Conservation (phyloP, 1,284 basidiomycete species). For the Trichosporon sp. region DNA sequence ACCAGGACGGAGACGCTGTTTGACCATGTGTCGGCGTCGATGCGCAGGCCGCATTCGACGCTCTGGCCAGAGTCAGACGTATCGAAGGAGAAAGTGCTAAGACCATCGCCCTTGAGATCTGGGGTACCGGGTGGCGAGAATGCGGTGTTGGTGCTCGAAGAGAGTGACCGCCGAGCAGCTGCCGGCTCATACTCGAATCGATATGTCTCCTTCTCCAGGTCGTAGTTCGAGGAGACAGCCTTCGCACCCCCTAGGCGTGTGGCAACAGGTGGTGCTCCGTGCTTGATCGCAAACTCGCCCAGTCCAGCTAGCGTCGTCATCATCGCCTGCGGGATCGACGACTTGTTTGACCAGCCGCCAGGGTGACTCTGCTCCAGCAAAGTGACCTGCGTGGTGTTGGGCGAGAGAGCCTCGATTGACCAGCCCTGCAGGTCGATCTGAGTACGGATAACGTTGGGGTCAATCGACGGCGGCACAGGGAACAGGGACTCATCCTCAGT, state of each 20-base stretch:
- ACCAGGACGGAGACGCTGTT: conserved; percentile 80
- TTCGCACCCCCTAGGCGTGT: conserved; percentile 77
- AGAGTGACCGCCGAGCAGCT: conserved; percentile 52
- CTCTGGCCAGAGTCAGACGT: conserved; percentile 8
- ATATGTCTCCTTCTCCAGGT: conserved; percentile 77
- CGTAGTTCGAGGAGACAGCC: conserved; percentile 68
- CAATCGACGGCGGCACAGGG: conserved; percentile 63
- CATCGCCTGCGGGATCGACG: conserved; percentile 87
- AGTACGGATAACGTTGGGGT: conserved; percentile 74
- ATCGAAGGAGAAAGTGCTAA: not conserved
- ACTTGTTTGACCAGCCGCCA: conserved; percentile 95
- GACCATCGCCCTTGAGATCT: not conserved
- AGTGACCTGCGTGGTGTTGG: conserved; percentile 89
- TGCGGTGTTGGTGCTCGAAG: conserved; percentile 42
- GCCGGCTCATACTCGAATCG: conserved; percentile 78
- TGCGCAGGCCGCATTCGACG: conserved; percentile 90
- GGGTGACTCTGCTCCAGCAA: conserved; percentile 95
- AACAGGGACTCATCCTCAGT: conserved; percentile 83
- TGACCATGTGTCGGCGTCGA: conserved; percentile 90
- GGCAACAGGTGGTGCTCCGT: conserved; percentile 83
- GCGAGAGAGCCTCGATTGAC: conserved; percentile 92
- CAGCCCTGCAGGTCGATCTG: conserved; percentile 95
- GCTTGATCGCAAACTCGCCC: conserved; percentile 90
- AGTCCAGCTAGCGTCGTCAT: conserved; percentile 77
- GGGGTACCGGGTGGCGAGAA: conserved; percentile 19